Evolutionary conservation across 495 filamentous ascomycete species (phyloP).

Genomic region (Wilcoxina mikolae): DNA sequence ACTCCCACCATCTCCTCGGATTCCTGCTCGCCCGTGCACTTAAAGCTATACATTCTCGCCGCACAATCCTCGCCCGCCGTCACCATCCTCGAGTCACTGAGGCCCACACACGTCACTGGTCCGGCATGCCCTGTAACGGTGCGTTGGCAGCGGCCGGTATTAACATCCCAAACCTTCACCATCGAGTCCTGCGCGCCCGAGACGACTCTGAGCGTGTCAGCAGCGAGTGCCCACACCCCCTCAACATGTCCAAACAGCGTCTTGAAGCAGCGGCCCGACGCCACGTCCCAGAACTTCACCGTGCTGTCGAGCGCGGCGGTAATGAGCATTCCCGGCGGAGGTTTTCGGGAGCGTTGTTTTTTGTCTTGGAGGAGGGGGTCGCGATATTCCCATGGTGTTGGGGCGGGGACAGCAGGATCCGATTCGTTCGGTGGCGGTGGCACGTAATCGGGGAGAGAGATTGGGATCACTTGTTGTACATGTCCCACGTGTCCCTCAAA

Average conservation of each 20-base stretch:
- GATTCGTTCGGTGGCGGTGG: slow-evolving; percentile 23
- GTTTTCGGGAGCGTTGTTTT: slow-evolving; percentile 40
- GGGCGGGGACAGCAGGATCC: background rate
- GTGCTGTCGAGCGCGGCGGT: slow-evolving; percentile 82
- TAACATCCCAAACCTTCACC: slow-evolving; percentile 92
- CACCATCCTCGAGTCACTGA: slow-evolving; percentile 73
- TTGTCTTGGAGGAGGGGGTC: slow-evolving; percentile 32
- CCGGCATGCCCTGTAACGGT: slow-evolving; percentile 81
- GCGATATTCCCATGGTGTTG: slow-evolving; percentile 24
- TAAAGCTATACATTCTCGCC: slow-evolving; percentile 76
- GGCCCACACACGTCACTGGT: slow-evolving; percentile 79
- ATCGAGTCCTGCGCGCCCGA: slow-evolving; percentile 83
- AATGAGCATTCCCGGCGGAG: slow-evolving; percentile 68
- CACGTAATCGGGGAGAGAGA: slow-evolving; percentile 73
- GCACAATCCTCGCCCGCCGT: slow-evolving; percentile 89
- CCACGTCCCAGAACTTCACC: slow-evolving; percentile 85
- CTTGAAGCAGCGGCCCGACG: slow-evolving; percentile 62
- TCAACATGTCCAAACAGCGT: slow-evolving; percentile 95
- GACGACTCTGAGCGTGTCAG: slow-evolving; percentile 77
- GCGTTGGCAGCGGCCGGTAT: slow-evolving; percentile 75
- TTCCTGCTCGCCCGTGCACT: slow-evolving; percentile 32
- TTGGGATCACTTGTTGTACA: slow-evolving; percentile 72
- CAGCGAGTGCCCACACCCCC: slow-evolving; percentile 87
- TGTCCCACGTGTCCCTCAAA: slow-evolving; percentile 85
- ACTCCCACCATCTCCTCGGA: background rate